phyloP scores from a whole-genome alignment of 306 rosid genomes.

The Ormosia emarginata region DNA sequence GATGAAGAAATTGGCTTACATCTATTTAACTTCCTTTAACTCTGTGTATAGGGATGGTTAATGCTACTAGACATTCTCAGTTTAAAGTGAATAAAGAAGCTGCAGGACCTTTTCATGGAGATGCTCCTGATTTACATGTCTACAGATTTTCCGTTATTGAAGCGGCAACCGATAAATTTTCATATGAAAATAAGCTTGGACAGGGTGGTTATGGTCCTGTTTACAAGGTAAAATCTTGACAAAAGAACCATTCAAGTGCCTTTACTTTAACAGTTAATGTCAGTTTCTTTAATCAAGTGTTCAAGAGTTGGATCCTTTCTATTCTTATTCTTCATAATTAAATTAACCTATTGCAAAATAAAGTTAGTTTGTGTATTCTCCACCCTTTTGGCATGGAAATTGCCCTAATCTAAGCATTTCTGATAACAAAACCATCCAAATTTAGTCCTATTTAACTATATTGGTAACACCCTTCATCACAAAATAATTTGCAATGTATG shows the following conservation, averaged over 20 bases:
- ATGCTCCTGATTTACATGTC: conserved; percentile 16
- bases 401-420: too few species aligned
- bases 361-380: too few species aligned
- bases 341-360: too few species aligned
- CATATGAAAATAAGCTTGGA: conserved; percentile 28
- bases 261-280: background rate
- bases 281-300: too few species aligned
- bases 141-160: conserved; percentile 14
- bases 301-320: too few species aligned
- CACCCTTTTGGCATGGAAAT: too few species aligned
- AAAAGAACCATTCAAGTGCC: background rate
- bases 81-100: background rate
- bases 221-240: conserved; percentile 29
- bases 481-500: too few species aligned
- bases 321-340: too few species aligned
- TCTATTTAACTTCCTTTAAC: background rate
- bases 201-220: conserved; percentile 45
- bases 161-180: conserved; percentile 29
- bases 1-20: background rate
- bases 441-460: background rate
- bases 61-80: background rate
- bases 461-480: too few species aligned
- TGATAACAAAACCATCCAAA: background rate
- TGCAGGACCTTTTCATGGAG: conserved; percentile 15
- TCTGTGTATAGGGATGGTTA: background rate